Evolutionary conservation across 2,329 filamentous ascomycete genomes (phyloP).

Genomic region (Trichoderma sp.): DNA sequence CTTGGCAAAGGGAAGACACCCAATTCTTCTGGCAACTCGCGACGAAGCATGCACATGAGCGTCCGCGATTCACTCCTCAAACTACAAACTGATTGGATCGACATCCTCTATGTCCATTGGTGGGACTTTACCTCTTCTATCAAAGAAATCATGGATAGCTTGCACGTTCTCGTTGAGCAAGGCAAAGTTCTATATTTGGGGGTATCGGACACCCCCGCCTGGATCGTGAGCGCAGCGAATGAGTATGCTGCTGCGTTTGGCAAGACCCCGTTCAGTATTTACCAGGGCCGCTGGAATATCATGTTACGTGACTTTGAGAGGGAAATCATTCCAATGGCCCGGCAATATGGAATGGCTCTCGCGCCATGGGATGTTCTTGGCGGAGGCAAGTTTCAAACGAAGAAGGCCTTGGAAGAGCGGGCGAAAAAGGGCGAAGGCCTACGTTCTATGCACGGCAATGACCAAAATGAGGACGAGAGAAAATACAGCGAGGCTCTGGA

Average conservation of each 20-base stretch:
- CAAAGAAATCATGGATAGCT: conserved; percentile 36
- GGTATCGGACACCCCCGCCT: conserved; percentile 39
- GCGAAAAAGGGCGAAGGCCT: background rate
- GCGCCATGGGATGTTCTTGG: conserved; percentile 48
- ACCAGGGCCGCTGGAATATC: conserved; percentile 40
- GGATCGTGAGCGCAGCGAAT: conserved; percentile 38
- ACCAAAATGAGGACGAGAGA: conserved; percentile 30
- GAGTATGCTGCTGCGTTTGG: conserved; percentile 34
- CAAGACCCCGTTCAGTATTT: conserved; percentile 36
- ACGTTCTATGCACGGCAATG: background rate
- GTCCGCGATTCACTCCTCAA: conserved; percentile 47
- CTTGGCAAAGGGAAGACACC: conserved; percentile 25
- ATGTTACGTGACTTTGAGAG: conserved; percentile 37
- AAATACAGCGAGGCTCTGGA: conserved; percentile 26
- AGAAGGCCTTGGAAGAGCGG: conserved; percentile 4
- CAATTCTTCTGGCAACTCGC: conserved; percentile 47
- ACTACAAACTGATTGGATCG: conserved; percentile 44
- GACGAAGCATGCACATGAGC: conserved; percentile 43
- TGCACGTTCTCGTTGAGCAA: conserved; percentile 34
- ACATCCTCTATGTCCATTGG: conserved; percentile 32
- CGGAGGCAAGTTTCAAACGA: conserved; percentile 39
- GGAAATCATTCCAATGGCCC: conserved; percentile 42
- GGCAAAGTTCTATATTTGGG: conserved; percentile 41
- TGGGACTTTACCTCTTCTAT: conserved; percentile 37
- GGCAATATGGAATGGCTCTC: conserved; percentile 48